Conservation (phyloP, 148 eudicot species). For the Gaultheria prostrata region DNA sequence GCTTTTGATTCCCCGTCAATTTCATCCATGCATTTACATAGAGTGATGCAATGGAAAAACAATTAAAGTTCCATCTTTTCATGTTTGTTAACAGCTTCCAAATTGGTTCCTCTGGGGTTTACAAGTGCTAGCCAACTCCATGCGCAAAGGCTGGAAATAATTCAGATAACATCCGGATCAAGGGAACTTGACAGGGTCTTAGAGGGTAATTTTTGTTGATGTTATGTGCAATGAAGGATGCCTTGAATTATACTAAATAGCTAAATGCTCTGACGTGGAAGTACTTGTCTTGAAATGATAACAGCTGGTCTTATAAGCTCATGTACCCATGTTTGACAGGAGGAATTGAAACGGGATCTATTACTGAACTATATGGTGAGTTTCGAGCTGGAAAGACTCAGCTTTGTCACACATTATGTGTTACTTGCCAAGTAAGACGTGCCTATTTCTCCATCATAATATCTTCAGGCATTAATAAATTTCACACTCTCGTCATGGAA, state of each 20-base stretch:
- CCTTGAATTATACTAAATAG: neutral
- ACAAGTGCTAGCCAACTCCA: slow-evolving; percentile 95
- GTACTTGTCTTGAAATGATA: neutral
- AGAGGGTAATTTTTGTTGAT: slow-evolving; percentile 52
- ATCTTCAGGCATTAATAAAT: neutral
- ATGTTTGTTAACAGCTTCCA: slow-evolving; percentile 65
- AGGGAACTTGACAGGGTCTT: slow-evolving; percentile 85
- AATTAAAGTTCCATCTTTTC: slow-evolving; percentile 14
- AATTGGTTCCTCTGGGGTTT: slow-evolving; percentile 89
- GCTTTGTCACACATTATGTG: slow-evolving; percentile 93
- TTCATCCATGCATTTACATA: neutral
- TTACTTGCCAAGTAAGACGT: slow-evolving; percentile 80
- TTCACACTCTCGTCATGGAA: neutral
- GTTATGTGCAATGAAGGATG: neutral
- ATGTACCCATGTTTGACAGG: slow-evolving; percentile 38
- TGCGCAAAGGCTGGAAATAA: slow-evolving; percentile 86
- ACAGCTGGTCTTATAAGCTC: no score
- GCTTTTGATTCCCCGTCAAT: neutral
- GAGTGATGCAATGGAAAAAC: neutral
- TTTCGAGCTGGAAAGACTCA: slow-evolving; percentile 98
- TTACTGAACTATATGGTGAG: slow-evolving; percentile 94
- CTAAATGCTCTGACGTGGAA: neutral
- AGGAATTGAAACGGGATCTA: slow-evolving; percentile 94
- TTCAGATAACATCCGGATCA: slow-evolving; percentile 89
- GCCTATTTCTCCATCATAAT: neutral